Conservation (phyloP, 441 rosid genomes). For the Biscutella laevigata region DNA sequence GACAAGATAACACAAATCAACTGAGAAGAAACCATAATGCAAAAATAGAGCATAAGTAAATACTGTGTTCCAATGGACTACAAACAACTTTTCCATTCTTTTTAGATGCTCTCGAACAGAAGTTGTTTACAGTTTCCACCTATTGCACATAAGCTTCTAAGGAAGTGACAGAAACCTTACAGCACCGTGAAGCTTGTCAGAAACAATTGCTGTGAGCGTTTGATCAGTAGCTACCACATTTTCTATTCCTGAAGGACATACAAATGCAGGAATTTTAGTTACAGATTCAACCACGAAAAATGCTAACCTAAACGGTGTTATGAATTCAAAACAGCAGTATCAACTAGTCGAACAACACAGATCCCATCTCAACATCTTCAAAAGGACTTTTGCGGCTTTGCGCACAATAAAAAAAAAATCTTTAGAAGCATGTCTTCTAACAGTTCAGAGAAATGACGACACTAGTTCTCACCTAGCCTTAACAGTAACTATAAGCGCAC, state of each 20-base stretch:
- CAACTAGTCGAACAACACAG: not conserved
- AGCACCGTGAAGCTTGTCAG: conserved; percentile 12
- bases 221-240: conserved; percentile 4
- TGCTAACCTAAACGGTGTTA: not conserved
- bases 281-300: too few relatives aligned
- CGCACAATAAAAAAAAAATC: not conserved
- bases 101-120: conserved; percentile 14
- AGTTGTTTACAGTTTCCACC: conserved; percentile 9
- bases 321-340: not conserved
- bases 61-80: too few relatives aligned
- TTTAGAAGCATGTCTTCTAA: too few relatives aligned
- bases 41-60: too few relatives aligned
- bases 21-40: too few relatives aligned
- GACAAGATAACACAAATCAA: too few relatives aligned
- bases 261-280: not conserved
- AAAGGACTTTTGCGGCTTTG: too few relatives aligned
- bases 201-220: conserved; percentile 8
- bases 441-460: too few relatives aligned
- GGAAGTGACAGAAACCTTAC: conserved; percentile 14
- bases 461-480: too few relatives aligned
- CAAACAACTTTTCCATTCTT: conserved; percentile 12
- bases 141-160: not conserved
- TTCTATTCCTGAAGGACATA: conserved; percentile 21
- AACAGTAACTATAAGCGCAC: too few relatives aligned
- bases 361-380: not conserved